Evolutionary conservation across 768 basidiomycete species (phyloP), one percentile per base, ranked within the genome.

Genomic region (Leccinum boreale): DNA sequence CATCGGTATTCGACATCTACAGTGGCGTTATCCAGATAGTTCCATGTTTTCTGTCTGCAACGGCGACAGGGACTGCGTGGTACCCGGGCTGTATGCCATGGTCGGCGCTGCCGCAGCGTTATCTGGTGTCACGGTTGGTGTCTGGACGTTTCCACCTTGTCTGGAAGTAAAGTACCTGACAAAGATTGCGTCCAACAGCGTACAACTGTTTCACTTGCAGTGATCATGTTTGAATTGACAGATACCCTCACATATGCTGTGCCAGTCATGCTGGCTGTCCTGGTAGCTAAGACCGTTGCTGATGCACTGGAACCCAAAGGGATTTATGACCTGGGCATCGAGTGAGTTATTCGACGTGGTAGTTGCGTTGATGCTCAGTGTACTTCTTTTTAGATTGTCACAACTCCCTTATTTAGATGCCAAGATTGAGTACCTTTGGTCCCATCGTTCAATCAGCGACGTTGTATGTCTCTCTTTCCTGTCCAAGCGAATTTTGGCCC

Each of bases 261-360:
- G 7, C 93, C 93, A 15, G 85, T 94, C 57, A 94, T 94, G 92
- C 73, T 95, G 45, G 78, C 85, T 15, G 84, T 99, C 15, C 81
- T 98, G 21, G 89, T 94, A 19, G 72, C 73, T 10, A 73, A 73
- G 59, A 72, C 72, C 11, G 67, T 74, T 42, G 70, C 74, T 46
- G 62, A 74, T 66, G 64, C 61, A 53, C 57, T 73, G 56, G 65
- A 75, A 39, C 91, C 91, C 3, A 93, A 94, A 67, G 94, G 94
- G 9, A 98, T 99, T 55, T 99, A 98, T 68, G 97, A 99, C 71
- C 83, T 98, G 36, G 93, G 93, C 57, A 98, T 98, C 55, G 92
- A 94, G 78, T 87, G 48, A 57, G 66, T 2, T 42, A 17, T 35
- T 58, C 56, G 14, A 21, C 17, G 12, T 52, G 8, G 55, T 49